Base-by-base conservation (phyloP, 2,329 filamentous ascomycete genomes). In the Arachnomyces sp. region DNA sequence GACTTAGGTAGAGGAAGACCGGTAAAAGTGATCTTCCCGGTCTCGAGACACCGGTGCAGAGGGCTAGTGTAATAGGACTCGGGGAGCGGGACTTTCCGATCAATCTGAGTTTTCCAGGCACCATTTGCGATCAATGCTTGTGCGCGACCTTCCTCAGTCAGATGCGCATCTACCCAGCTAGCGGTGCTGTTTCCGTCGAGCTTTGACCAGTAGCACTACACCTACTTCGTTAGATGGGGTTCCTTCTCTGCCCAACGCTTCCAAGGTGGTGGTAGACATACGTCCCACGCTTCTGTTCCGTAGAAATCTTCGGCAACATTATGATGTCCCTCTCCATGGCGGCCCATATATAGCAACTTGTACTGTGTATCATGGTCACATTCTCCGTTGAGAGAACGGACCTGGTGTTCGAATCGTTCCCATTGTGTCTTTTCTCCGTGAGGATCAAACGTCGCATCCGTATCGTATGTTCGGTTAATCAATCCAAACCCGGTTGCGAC, bases 251-350 rank as follows among this genome's bases (percentile, higher is more conserved):
- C n/a, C 21, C 5, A 25, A 25, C 9, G 21, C 5, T 25, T 25
- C 21, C 9, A 9, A 5, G 21, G 9, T 25, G 7, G 28, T 28
- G 25, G 31, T 12, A 11, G 17, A 59, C 65, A 37, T 61, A 74
- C 72, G 58, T 82, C 74, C 78, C 78, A 81, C 2, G 68, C 66
- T 11, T 70, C 64, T 0, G 72, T 78, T 21, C 77, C 77, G 45
- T 78, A 80, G 44, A 65, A 71, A 2, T 59, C 52, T 51, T 81
- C 73, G 1, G 76, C 78, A 9, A 76, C 75, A 51, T 82, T 82
- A 58, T 81, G 75, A 44, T 66, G 67, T 3, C 77, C 77, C 54
- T 81, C 69, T 15, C 78, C 78, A 52, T 82, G 78, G 18, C 78
- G 69, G 31, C 73, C 77, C 29, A 79, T 60, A 52, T 74, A 78